Evolutionary conservation across 306 rosid genomes (phyloP), one percentile per base, ranked within the genome.

Genomic region (Quercus rubra): DNA sequence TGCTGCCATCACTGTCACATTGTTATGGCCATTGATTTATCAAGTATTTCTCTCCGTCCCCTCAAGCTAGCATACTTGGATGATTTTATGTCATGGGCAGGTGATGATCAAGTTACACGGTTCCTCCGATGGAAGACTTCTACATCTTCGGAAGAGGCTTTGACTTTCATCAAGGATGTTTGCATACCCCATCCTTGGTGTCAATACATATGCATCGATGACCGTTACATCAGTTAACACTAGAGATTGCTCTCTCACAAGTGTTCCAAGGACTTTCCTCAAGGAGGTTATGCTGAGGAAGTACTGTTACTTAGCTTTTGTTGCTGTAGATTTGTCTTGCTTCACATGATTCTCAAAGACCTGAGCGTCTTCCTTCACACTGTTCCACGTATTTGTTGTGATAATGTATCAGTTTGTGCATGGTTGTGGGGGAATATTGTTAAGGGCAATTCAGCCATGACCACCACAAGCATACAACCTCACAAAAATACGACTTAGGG

Each of bases 141-240:
- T 70, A 77, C 72, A 64, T 86, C 88, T 1, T 86, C 9, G 78
- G 92, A 90, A 25, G 90, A 89, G 63, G 94, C 93, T 13, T 55
- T 82, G 81, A 54, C 25, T 59, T 90, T 82, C 88, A 87, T 90
- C 41, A 90, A 71, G 43, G 89, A 91, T 3, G 84, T 86, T 2
- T 91, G 90, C 75, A 86, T 90, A 4, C 91, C 92, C 23, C 91
- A 86, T 55, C 98, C 92, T 2, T 91, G 94, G 92, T 82, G 80
- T 9, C 80, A 86, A 4, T 88, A 88, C 3, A 86, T 90, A 56
- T 88, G 98, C 79, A 59, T 88, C 1, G 64, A 80, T 18, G 89
- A 84, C 58, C 86, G 80, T 15, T 90, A 87, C 1, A 75, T 91
- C 2, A 90, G 92, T 21, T 81, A 52, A 95, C 85, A 3, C 33